A percentile compares a stretch with the other conserved stretches of the same genome.
Evolutionary conservation across 164 flowering plant species (phyloP).

Genomic region (Litsea cubeba): DNA sequence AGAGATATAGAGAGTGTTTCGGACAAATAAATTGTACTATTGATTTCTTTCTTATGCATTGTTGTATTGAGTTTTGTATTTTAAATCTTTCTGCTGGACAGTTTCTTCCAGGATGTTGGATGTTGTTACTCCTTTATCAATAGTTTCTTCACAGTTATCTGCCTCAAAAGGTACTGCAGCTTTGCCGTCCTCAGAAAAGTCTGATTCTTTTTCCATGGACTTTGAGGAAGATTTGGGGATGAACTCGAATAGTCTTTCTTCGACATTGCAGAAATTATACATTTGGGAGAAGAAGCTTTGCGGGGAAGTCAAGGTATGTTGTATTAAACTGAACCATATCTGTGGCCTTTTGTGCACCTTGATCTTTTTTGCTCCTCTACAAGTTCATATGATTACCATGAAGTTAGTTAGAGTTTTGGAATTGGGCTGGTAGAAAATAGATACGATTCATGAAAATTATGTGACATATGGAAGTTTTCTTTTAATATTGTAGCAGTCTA

Average conservation of each 20-base stretch:
- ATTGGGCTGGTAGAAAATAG: too few relatives aligned
- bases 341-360: background rate
- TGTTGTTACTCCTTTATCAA: conserved; percentile 52
- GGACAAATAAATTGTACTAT: too few relatives aligned
- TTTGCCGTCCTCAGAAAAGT: conserved; percentile 32
- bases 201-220: conserved; percentile 30
- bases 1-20: too few relatives aligned
- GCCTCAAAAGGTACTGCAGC: conserved; percentile 44
- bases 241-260: conserved; percentile 56
- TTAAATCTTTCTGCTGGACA: conserved; percentile 15
- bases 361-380: too few relatives aligned
- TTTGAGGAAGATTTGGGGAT: conserved; percentile 40
- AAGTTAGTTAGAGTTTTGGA: too few relatives aligned
- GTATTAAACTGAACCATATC: background rate
- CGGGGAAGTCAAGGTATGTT: conserved; percentile 90
- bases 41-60: too few relatives aligned
- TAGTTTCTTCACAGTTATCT: conserved; percentile 58
- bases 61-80: background rate
- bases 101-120: conserved; percentile 82
- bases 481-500: too few relatives aligned
- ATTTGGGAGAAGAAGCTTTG: conserved; percentile 97
- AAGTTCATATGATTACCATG: too few relatives aligned
- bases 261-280: conserved; percentile 72
- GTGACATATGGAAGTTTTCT: too few relatives aligned
- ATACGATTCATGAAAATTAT: too few relatives aligned